phyloP scores from a whole-genome alignment of 768 basidiomycete species.

The Tylopilus subfusipes region DNA sequence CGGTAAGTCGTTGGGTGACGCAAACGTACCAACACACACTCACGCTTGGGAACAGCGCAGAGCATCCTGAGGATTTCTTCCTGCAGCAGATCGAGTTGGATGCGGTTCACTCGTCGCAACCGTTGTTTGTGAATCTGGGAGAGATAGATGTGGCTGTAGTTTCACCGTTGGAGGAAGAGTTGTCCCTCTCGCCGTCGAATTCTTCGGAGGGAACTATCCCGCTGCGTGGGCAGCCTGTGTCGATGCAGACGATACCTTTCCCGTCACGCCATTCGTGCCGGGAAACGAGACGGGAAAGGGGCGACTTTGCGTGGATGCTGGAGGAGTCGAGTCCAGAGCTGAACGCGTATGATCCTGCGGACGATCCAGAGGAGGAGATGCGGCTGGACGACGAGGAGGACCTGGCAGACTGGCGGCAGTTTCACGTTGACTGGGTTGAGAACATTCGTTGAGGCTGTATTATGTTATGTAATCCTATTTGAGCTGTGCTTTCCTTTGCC shows the following conservation, averaged over 20 bases:
- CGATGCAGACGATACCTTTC: constrained; percentile 32
- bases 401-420: constrained; percentile 48
- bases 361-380: constrained; percentile 33
- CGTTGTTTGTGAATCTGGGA: constrained; percentile 43
- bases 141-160: constrained; percentile 18
- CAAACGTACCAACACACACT: not conserved
- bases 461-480: constrained; percentile 19
- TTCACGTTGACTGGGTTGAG: constrained; percentile 44
- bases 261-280: constrained; percentile 35
- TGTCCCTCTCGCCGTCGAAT: constrained; percentile 41
- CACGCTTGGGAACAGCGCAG: constrained; percentile 4
- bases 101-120: constrained; percentile 40
- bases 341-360: constrained; percentile 25
- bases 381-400: not conserved
- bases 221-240: constrained; percentile 29
- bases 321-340: constrained; percentile 37
- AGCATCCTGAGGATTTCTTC: not conserved
- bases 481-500: not conserved
- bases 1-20: constrained; percentile 12
- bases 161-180: constrained; percentile 35
- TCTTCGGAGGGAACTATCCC: constrained; percentile 26
- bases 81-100: constrained; percentile 29
- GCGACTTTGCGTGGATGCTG: constrained; percentile 37
- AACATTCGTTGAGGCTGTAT: constrained; percentile 1
- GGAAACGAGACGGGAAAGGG: constrained; percentile 14